Evolutionary conservation across 73 alveolate genomes (phyloP).

Genomic region (Uronychia binucleata): DNA sequence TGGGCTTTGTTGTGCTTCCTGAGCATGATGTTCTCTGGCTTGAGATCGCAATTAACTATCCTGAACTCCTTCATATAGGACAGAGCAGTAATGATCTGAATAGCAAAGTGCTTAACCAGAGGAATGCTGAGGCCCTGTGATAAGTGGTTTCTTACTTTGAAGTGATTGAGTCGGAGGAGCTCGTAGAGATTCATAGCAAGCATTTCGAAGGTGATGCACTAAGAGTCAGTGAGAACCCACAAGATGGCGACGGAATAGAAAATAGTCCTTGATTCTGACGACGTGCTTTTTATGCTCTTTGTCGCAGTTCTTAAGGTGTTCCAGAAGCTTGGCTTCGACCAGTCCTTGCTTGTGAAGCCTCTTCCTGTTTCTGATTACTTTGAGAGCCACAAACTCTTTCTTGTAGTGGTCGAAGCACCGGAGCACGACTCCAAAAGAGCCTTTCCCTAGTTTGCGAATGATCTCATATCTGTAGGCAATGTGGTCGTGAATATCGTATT

Average conservation of each 20-base stretch:
- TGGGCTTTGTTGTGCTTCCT: slow-evolving; percentile 37
- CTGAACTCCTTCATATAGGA: slow-evolving; percentile 15
- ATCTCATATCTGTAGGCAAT: slow-evolving; percentile 31
- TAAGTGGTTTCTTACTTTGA: slow-evolving; percentile 22
- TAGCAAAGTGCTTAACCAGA: slow-evolving; percentile 31
- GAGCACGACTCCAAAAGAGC: slow-evolving; percentile 43
- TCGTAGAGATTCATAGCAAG: slow-evolving; percentile 72
- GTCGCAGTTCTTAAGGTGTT: slow-evolving; percentile 29
- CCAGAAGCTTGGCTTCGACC: slow-evolving; percentile 41
- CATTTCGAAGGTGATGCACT: slow-evolving; percentile 45
- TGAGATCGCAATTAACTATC: slow-evolving; percentile 76
- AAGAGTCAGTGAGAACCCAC: slow-evolving; percentile 3
- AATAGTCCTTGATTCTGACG: slow-evolving; percentile 29
- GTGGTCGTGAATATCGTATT: slow-evolving; percentile 29
- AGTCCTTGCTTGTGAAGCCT: slow-evolving; percentile 65
- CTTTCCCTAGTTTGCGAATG: slow-evolving; percentile 35
- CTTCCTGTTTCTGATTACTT: slow-evolving; percentile 69
- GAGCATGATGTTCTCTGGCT: slow-evolving; percentile 83
- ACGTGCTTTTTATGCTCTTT: slow-evolving; percentile 11
- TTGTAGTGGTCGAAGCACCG: slow-evolving; percentile 36
- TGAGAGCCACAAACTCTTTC: slow-evolving; percentile 27
- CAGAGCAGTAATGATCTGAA: slow-evolving; percentile 27
- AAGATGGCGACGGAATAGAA: slow-evolving; percentile 47
- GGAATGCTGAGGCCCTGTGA: slow-evolving; percentile 45
- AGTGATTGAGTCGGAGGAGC: slow-evolving; percentile 63